phyloP scores from a whole-genome alignment of 331 rosid species.

The Quercus tomentella region DNA sequence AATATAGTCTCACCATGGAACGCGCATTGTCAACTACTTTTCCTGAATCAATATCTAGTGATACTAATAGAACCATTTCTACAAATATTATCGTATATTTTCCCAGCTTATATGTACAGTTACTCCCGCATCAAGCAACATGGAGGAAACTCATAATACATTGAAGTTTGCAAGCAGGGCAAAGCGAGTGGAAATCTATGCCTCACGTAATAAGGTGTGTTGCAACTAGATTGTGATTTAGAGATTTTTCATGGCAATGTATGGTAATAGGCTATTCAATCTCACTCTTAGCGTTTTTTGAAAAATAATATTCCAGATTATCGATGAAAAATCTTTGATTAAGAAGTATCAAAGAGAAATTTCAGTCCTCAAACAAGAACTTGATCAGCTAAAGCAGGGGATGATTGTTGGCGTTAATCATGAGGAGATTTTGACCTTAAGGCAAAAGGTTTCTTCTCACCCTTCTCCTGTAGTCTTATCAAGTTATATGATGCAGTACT shows the following conservation, averaged over 20 bases:
- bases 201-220: conserved; percentile 90
- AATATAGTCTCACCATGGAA: not conserved
- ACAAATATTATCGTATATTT: conserved; percentile 1
- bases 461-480: conserved; percentile 6
- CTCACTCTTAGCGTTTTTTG: conserved; percentile 15
- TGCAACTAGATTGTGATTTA: conserved; percentile 11
- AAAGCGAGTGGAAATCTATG: conserved; percentile 93
- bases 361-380: conserved; percentile 84
- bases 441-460: conserved; percentile 69
- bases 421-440: conserved; percentile 82
- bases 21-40: not conserved
- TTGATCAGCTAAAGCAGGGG: conserved; percentile 89
- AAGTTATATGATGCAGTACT: not conserved
- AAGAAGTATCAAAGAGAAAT: conserved; percentile 98
- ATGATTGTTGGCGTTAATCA: conserved; percentile 80
- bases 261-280: conserved; percentile 4
- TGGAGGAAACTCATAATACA: conserved; percentile 99
- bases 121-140: conserved; percentile 97
- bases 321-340: conserved; percentile 94
- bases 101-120: conserved; percentile 97
- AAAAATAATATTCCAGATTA: conserved; percentile 60
- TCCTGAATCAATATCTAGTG: conserved; percentile 13
- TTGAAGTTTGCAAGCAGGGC: conserved; percentile 99
- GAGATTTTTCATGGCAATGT: conserved; percentile 4
- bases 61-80: conserved; percentile 1